Conservation (phyloP, 352 stramenopile species). For the Pythium phragmiticola region DNA sequence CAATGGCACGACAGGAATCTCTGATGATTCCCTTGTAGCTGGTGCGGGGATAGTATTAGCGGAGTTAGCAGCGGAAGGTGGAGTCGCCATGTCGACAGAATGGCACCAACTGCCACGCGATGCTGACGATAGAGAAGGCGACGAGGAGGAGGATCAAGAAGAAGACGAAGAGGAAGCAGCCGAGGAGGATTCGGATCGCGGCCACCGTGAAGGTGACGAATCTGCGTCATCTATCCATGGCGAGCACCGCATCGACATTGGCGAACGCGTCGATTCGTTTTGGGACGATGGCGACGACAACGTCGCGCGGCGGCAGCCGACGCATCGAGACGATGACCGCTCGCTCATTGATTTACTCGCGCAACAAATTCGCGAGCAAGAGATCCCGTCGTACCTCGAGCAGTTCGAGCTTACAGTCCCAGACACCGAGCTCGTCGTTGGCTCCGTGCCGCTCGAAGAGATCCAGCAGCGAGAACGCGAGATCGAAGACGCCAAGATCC, state of each 20-base stretch:
- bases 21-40: no score
- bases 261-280: slow-evolving; percentile 30
- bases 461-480: slow-evolving; percentile 59
- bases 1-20: neutral
- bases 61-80: neutral
- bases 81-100: slow-evolving; percentile 3
- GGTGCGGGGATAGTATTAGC: neutral
- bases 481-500: slow-evolving; percentile 53
- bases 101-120: slow-evolving; percentile 13
- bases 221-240: no score
- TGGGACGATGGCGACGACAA: slow-evolving; percentile 37
- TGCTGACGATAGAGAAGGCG: neutral
- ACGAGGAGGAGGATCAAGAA: neutral
- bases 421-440: slow-evolving; percentile 58
- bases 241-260: slow-evolving; percentile 22
- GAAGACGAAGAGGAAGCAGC: neutral
- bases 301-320: neutral
- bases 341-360: slow-evolving; percentile 58
- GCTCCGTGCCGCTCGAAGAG: slow-evolving; percentile 55
- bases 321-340: slow-evolving; percentile 19
- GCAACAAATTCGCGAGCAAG: slow-evolving; percentile 36
- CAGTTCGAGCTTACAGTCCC: slow-evolving; percentile 71
- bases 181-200: neutral
- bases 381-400: slow-evolving; percentile 59
- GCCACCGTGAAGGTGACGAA: no score